phyloP scores from a whole-genome alignment of 345 rosid species.

The Diplotaxis tenuifolia region DNA sequence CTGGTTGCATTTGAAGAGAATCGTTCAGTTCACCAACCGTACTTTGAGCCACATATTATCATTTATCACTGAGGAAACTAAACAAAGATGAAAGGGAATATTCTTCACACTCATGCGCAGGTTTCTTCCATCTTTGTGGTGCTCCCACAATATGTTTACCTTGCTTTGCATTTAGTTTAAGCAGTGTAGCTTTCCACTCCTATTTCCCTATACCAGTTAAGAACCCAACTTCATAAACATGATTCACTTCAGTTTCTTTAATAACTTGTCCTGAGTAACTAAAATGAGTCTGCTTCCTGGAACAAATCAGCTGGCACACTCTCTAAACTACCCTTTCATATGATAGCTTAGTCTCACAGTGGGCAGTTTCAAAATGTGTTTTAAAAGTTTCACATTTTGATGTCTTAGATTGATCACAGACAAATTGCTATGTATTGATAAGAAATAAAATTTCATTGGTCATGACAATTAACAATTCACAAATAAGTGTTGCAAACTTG shows the following conservation, averaged over 20 bases:
- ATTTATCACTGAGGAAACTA: neutral
- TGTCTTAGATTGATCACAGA: neutral
- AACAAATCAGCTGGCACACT: neutral
- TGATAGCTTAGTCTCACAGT: neutral
- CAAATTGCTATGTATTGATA: no score
- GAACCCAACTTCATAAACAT: neutral
- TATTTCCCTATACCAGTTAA: neutral
- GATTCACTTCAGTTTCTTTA: neutral
- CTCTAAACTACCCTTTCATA: neutral
- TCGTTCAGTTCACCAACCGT: no score
- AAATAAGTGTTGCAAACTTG: constrained; percentile 13
- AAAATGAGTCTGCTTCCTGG: neutral
- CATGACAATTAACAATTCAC: neutral
- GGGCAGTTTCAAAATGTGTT: neutral
- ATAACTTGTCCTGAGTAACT: neutral
- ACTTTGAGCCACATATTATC: neutral
- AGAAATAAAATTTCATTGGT: neutral
- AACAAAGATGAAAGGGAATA: neutral
- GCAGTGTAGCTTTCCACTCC: neutral
- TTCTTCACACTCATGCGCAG: neutral
- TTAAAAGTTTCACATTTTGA: neutral
- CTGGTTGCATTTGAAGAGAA: no score
- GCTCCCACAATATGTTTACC: neutral
- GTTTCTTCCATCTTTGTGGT: neutral
- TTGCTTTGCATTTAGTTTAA: neutral